Evolutionary conservation across 2,329 filamentous ascomycete species (phyloP).

Genomic region (Alternaria sp.): DNA sequence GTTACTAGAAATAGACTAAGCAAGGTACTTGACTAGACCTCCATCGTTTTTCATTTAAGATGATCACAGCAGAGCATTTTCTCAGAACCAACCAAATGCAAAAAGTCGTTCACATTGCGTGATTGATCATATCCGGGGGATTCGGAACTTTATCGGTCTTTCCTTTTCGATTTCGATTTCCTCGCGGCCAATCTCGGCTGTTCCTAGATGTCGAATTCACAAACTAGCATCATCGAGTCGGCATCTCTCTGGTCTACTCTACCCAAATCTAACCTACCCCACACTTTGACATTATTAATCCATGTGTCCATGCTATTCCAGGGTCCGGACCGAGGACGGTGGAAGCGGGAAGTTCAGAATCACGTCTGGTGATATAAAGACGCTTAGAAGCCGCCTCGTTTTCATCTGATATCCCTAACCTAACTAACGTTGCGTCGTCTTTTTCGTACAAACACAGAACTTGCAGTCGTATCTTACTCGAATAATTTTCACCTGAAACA

Average conservation of each 20-base stretch:
- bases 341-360: not conserved
- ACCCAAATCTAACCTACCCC: slow-evolving; percentile 1
- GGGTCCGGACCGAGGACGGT: not conserved
- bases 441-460: not conserved
- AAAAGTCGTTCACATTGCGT: not conserved
- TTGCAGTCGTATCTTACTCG: no score
- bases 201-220: not conserved
- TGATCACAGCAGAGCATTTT: no score
- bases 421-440: not conserved
- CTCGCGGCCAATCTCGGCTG: slow-evolving; percentile 3
- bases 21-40: not conserved
- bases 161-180: not conserved
- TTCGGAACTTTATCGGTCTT: no score
- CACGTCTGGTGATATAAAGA: not conserved
- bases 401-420: not conserved
- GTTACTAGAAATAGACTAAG: slow-evolving; percentile 57
- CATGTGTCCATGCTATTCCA: not conserved
- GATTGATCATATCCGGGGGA: not conserved
- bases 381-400: not conserved
- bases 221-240: slow-evolving; percentile 8
- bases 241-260: not conserved
- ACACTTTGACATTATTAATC: slow-evolving; percentile 1
- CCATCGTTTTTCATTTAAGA: no score
- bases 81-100: no score
- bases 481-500: not conserved